Evolutionary conservation across 768 basidiomycete species (phyloP).

Genomic region (Lyophyllum decastes): DNA sequence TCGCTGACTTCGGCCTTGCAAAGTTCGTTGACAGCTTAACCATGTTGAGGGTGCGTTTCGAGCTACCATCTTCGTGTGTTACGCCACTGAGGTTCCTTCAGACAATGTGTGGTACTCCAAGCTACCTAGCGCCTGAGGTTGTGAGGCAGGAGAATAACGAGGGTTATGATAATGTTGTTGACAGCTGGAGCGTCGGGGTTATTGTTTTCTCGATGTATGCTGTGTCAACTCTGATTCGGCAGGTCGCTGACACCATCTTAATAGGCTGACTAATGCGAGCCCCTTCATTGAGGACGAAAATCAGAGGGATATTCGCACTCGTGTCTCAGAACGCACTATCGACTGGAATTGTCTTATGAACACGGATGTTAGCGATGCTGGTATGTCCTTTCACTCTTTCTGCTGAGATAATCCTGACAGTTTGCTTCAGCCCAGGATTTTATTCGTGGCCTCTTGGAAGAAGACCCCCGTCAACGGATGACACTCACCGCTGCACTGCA

Average conservation of each 20-base stretch:
- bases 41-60: conserved; percentile 62
- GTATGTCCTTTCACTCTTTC: conserved; percentile 34
- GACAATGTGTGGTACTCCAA: conserved; percentile 97
- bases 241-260: neutral
- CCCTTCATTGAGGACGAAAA: conserved; percentile 83
- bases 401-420: neutral
- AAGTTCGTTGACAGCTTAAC: conserved; percentile 85
- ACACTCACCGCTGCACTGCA: conserved; percentile 63
- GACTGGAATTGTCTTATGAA: conserved; percentile 58
- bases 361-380: conserved; percentile 40
- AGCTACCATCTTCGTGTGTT: neutral
- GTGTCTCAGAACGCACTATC: conserved; percentile 58
- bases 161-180: conserved; percentile 88
- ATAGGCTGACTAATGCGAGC: conserved; percentile 71
- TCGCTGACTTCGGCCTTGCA: conserved; percentile 95
- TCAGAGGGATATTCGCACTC: conserved; percentile 57
- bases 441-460: conserved; percentile 62
- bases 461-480: conserved; percentile 68
- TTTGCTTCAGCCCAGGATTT: conserved; percentile 59
- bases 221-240: neutral
- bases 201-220: conserved; percentile 87
- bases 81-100: conserved; percentile 23
- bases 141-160: conserved; percentile 61
- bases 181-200: conserved; percentile 96
- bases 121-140: conserved; percentile 92